Evolutionary conservation across 169 alveolate species (phyloP), one percentile per base, ranked within the genome.

Genomic region (Plasmodium gonderi): DNA sequence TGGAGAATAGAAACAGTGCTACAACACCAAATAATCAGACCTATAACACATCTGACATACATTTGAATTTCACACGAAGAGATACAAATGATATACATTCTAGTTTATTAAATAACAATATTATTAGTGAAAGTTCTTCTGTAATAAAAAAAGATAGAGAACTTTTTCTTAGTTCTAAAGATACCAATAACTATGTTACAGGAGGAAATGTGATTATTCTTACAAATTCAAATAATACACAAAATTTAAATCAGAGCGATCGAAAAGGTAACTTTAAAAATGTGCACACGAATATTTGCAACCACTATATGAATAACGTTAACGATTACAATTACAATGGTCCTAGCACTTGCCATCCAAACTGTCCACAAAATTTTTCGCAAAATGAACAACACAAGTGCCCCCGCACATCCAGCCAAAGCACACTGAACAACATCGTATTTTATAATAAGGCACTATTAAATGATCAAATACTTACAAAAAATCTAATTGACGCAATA

Each of bases 101-200:
- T n/a, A 68, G 23, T 83, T 2, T 49, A 12, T 68, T 69, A 12
- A 17, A 23, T 42, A 69, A 72, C 31, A 44, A 38, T 33, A 81
- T 40, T 12, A 67, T n/a, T 36, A 42, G 29, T 42, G 29, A 31
- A 47, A 72, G 51, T 1, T 83, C 40, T 76, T 83, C 83, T n/a
- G 33, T 72, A 23, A 51, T 72, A 29, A 83, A 83, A 47, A 82
- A 82, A 33, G 82, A 83, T 14, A 42, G 38, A 26, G 82, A 72
- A n/a, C 20, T 8, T 20, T 44, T 83, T 51, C 20, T 17, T n/a
- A 20, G 44, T 20, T 17, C 29, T 44, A 14, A 31, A 47, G 33
- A 42, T 80, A 65, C 5, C 38, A 36, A 64, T 23, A 14, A 20
- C 36, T 0, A 29, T 36, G 11, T 20, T 60, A 36, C 38, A 60